Evolutionary conservation across 495 filamentous ascomycete species (phyloP).

Genomic region (Lasiosphaeria hispida): DNA sequence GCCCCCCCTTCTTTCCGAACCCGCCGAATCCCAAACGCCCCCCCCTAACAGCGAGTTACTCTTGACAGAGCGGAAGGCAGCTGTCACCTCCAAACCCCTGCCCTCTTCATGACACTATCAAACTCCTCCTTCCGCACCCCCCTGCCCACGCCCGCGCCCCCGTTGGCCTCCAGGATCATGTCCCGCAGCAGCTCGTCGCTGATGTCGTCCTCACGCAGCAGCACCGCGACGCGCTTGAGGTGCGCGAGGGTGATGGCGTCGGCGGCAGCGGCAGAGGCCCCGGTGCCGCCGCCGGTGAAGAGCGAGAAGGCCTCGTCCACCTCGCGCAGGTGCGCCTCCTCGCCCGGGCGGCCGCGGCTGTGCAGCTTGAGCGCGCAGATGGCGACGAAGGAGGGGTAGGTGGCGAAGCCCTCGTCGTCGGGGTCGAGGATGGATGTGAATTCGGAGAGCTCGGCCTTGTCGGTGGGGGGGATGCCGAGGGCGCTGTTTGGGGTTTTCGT

Average conservation of each 20-base stretch:
- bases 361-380: slow-evolving; percentile 82
- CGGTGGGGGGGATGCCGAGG: slow-evolving; percentile 64
- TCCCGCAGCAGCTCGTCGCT: slow-evolving; percentile 76
- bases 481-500: slow-evolving; percentile 53
- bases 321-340: slow-evolving; percentile 55
- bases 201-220: slow-evolving; percentile 80
- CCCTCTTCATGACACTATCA: slow-evolving; percentile 78
- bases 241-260: slow-evolving; percentile 68
- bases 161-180: slow-evolving; percentile 94
- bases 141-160: slow-evolving; percentile 63
- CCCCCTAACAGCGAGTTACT: too few relatives aligned
- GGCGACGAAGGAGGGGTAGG: slow-evolving; percentile 73
- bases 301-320: slow-evolving; percentile 75
- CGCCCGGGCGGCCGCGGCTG: slow-evolving; percentile 51
- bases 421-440: slow-evolving; percentile 81
- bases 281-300: slow-evolving; percentile 51
- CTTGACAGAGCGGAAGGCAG: too few relatives aligned
- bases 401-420: slow-evolving; percentile 69
- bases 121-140: slow-evolving; percentile 81
- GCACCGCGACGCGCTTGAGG: slow-evolving; percentile 73
- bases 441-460: slow-evolving; percentile 63
- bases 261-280: too few relatives aligned
- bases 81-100: slow-evolving; percentile 71
- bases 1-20: too few relatives aligned
- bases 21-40: too few relatives aligned